Base-by-base conservation (phyloP, 371 early-diverging fungal genomes). In the Lichtheimia hyalospora region DNA sequence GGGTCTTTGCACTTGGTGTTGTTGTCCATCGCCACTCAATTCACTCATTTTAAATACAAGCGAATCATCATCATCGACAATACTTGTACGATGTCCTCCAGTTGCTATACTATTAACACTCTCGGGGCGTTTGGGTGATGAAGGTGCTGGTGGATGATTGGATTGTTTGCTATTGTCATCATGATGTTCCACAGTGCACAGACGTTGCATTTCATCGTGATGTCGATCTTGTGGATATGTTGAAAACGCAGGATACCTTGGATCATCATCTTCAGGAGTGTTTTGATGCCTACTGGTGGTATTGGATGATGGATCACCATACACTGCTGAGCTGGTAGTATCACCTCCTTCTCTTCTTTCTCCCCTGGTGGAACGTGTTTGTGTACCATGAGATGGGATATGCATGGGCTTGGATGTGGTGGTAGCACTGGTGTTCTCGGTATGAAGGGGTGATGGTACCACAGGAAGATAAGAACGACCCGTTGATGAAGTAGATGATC, bases 41-140 rank as follows among this genome's bases (percentile, higher is more conserved):
- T 80, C 81, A 43, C 81, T 80, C 77, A 80, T 80, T 42, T 69
- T 67, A 50, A 80, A 80, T 25, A 80, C 71, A 34, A 77, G 67
- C 14, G 77, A 80, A 57, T 80, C 81, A 52, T 77, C 77, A 49
- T 77, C 81, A 60, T 77, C 81, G 1, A 60, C 16, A 5, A 49
- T 44, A 27, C 52, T 52, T 16, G 53, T 25, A 14, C 58, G 28
- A 46, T 50, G 15, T 42, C 21, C 41, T 13, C 40, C 39, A 27
- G 49, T 49, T 8, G 28, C 21, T 3, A 28, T 16, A 16, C 46
- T 46, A 16, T 6, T 46, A 10, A n/a, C 21, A 21, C 46, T 34
- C 10, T 34, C 34, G 10, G 34, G 34, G 0, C 34, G 34, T 34
- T 34, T 34, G 34, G 34, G 34, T 34, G 34, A 34, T 34, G 34